Percentiles rank a stretch among this genome's conserved stretches.
These are phyloP conservation scores for Aspergillus novoparasiticus DNA, from an alignment of 2,329 filamentous ascomycete genomes.

Conservation along the genomic window DNA sequence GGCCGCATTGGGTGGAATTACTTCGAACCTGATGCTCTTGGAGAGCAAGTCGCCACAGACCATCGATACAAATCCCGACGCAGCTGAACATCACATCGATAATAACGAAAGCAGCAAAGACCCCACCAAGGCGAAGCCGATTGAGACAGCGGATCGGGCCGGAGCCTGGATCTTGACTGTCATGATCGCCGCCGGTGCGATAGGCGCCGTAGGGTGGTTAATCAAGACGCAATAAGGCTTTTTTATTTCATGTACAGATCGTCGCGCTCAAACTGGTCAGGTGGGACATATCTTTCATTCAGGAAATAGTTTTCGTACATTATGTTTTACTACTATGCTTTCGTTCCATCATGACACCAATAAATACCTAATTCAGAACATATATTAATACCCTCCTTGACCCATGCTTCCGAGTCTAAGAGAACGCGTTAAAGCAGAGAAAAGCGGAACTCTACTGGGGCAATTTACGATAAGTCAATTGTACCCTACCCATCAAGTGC, in stretches of 20 bases:
- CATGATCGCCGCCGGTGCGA: constrained; percentile 1
- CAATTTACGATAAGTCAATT: not conserved
- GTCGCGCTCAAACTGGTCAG: not conserved
- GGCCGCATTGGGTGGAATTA: constrained; percentile 11
- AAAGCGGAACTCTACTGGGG: not conserved
- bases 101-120: not conserved
- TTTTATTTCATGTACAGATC: not conserved
- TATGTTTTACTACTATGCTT: constrained; percentile 1
- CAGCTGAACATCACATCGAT: constrained; percentile 8
- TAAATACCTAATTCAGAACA: not conserved
- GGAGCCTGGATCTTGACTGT: constrained; percentile 12
- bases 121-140: constrained; percentile 3
- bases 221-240: constrained; percentile 6
- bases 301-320: constrained; percentile 1
- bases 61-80: constrained; percentile 7
- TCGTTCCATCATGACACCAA: not conserved
- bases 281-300: not conserved
- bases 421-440: not conserved
- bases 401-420: not conserved
- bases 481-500: constrained; percentile 34
- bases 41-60: constrained; percentile 3
- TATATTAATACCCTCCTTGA: not conserved
- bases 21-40: constrained; percentile 9
- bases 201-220: constrained; percentile 10
- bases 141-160: constrained; percentile 8